These are phyloP conservation scores for Sclerotinia subarctica DNA, from an alignment of 2,329 filamentous ascomycete genomes.

Conservation along the genomic window DNA sequence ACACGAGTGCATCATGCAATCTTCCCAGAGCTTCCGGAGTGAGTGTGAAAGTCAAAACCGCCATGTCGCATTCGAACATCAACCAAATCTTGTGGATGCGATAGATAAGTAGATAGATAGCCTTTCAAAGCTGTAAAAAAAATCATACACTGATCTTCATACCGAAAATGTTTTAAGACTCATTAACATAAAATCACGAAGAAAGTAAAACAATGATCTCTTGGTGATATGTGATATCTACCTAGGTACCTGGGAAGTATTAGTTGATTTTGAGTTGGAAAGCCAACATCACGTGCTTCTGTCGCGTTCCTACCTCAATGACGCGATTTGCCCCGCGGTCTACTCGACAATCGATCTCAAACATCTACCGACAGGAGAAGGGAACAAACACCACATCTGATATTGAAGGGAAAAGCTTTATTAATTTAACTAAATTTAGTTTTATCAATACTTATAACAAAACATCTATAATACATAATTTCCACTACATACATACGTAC, in stretches of 20 bases:
- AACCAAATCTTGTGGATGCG: not conserved
- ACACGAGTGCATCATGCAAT: slow-evolving; percentile 70
- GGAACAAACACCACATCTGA: not conserved
- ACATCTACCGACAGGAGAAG: not conserved
- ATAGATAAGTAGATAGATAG: not conserved
- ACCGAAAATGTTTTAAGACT: no score
- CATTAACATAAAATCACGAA: not conserved
- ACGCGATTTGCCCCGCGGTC: slow-evolving; percentile 10
- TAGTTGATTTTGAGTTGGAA: not conserved
- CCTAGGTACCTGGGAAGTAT: not conserved
- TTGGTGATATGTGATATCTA: not conserved
- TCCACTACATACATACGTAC: not conserved
- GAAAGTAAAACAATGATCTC: not conserved
- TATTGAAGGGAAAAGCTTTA: not conserved
- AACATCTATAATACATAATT: not conserved
- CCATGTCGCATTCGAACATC: slow-evolving; percentile 43
- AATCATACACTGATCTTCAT: not conserved
- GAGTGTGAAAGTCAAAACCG: slow-evolving; percentile 68
- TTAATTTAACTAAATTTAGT: not conserved
- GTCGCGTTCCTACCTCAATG: not conserved
- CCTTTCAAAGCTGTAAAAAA: not conserved
- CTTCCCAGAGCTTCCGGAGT: slow-evolving; percentile 68
- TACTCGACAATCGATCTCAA: not conserved
- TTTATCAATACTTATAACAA: not conserved
- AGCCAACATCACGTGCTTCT: not conserved